These are phyloP conservation scores for Hemisphaericaspora lyxosophila DNA, from an alignment of 1,139 yeast genomes.

Conservation along the genomic window DNA sequence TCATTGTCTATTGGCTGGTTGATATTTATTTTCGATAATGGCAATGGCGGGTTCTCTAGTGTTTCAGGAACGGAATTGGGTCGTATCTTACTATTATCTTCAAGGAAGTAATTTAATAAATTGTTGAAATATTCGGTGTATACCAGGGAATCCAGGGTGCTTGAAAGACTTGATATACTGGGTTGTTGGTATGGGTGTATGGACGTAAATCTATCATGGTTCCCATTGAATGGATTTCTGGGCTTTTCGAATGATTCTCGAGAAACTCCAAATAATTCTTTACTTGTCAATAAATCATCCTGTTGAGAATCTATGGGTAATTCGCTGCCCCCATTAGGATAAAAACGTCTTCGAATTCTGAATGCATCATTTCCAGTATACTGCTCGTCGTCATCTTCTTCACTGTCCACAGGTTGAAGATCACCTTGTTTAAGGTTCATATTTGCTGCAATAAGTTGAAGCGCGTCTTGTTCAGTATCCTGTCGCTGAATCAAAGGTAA, in stretches of 20 bases:
- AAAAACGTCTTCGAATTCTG: constrained; percentile 1
- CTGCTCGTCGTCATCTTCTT: constrained; percentile 29
- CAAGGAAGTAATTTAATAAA: constrained; percentile 35
- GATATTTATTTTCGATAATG: constrained; percentile 51
- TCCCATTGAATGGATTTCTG: constrained; percentile 9
- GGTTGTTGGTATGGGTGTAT: constrained; percentile 17
- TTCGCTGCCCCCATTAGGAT: constrained; percentile 2
- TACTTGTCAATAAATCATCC: constrained; percentile 41
- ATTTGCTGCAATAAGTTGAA: constrained; percentile 35
- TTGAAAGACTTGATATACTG: constrained; percentile 13
- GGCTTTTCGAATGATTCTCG: constrained; percentile 39
- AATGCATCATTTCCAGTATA: constrained; percentile 15
- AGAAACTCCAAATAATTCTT: constrained; percentile 47
- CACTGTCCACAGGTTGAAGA: constrained; percentile 36
- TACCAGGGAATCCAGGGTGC: constrained; percentile 21
- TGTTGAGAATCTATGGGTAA: constrained; percentile 17
- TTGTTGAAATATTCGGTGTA: constrained; percentile 39
- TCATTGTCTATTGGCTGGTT: constrained; percentile 89
- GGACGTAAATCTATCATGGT: background rate
- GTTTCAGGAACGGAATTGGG: constrained; percentile 28
- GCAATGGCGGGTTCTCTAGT: constrained; percentile 42
- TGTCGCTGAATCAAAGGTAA: constrained; percentile 35
- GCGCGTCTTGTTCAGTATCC: constrained; percentile 45
- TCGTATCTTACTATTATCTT: constrained; percentile 16
- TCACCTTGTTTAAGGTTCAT: constrained; percentile 41